Evolutionary conservation across 257 asterid genomes (phyloP), one percentile per base, ranked within the genome.

Genomic region (Solanum bukasovii): DNA sequence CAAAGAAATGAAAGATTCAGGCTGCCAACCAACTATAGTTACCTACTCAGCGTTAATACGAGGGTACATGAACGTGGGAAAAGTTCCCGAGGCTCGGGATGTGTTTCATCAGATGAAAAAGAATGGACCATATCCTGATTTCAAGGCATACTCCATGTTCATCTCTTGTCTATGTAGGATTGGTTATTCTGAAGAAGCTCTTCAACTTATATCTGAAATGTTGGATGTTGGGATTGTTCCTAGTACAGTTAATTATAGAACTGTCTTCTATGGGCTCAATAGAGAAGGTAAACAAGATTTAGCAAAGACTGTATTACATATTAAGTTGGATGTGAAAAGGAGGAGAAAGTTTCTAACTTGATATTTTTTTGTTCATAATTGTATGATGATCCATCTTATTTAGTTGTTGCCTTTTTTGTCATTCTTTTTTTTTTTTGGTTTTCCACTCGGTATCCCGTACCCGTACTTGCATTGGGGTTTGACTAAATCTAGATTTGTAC

Each of bases 171-270:
- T 96, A 3, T 94, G 98, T 91, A 91, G 87, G 88, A 59, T 85
- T 35, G 98, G 98, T 52, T 88, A 88, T 87, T 96, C 99, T 71
- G 98, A 94, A 91, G 96, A 95, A 88, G 98, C 98, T 87, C 84
- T 92, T 25, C 88, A 84, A 42, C 98, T 96, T 71, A 72, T 94
- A 67, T 61, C 91, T 11, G 95, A 94, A 37, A 96, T 96, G 99
- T 40, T 93, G 94, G 89, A 65, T 13, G 42, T 52, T 84, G 96
- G 98, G 90, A 93, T 96, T 29, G 84, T 91, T 89, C 99, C 99
- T 8, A 95, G 98, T 88, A 87, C 96, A 2, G 85, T 95, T 67
- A 96, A 96, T 88, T 96, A 94, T 86, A 89, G 93, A 89, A 91
- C 90, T 2, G 87, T 96, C 78, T 88, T 96, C 35, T 92, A 79